Evolutionary conservation across 495 filamentous ascomycete genomes (phyloP).

Genomic region (Penicillium egyptiacum): DNA sequence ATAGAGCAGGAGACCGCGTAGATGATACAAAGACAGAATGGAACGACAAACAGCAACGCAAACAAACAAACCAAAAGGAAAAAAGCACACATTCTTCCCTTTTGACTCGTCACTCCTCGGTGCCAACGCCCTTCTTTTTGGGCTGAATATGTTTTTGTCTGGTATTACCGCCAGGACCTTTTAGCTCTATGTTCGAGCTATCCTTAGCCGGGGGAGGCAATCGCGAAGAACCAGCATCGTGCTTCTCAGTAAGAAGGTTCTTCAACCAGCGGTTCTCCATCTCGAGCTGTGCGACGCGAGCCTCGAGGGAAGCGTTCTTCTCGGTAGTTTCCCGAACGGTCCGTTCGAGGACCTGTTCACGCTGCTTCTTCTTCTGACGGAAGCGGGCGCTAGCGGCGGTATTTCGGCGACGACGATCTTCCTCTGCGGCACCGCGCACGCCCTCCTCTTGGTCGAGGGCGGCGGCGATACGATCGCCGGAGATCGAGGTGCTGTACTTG

Average conservation of each 20-base stretch:
- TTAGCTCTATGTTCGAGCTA: slow-evolving; percentile 28
- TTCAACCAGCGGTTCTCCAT: slow-evolving; percentile 98
- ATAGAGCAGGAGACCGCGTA: slow-evolving; percentile 11
- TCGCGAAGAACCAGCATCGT: slow-evolving; percentile 43
- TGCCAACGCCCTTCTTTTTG: slow-evolving; percentile 52
- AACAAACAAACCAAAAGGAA: slow-evolving; percentile 18
- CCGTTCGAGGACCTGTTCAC: slow-evolving; percentile 89
- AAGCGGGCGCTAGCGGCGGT: slow-evolving; percentile 94
- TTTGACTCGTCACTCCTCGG: slow-evolving; percentile 35
- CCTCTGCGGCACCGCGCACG: slow-evolving; percentile 81
- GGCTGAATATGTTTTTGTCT: slow-evolving; percentile 50
- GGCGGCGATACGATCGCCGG: slow-evolving; percentile 45
- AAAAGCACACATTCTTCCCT: slow-evolving; percentile 21
- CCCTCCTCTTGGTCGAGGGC: slow-evolving; percentile 43
- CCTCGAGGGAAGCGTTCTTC: slow-evolving; percentile 75
- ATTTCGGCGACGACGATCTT: slow-evolving; percentile 95
- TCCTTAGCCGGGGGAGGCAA: slow-evolving; percentile 34
- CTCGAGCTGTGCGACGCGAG: slow-evolving; percentile 80
- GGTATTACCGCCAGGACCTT: slow-evolving; percentile 22
- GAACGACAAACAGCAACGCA: slow-evolving; percentile 6
- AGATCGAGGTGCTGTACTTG: slow-evolving; percentile 49
- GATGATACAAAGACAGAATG: slow-evolving; percentile 21
- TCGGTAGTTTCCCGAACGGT: slow-evolving; percentile 88
- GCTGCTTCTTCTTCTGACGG: slow-evolving; percentile 99
- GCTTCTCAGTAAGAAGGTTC: slow-evolving; percentile 91